Evolutionary conservation across 306 rosid species (phyloP), one percentile per base, ranked within the genome.

Genomic region (Betula pendula): DNA sequence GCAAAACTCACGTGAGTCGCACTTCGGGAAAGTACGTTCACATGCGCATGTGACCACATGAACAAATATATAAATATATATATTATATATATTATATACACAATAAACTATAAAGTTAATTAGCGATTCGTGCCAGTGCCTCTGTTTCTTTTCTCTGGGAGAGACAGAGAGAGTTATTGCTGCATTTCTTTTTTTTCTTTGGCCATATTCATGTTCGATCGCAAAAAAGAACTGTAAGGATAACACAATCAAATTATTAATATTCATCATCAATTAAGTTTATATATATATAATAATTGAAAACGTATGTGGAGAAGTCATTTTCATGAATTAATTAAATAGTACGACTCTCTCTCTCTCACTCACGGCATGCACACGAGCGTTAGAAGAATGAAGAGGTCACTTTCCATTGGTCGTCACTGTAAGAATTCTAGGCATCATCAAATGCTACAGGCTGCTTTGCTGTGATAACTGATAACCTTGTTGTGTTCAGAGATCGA

Each of bases 11-110:
- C 98, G 98, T 94, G 98, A 90, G 88, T 68, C 87, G 85, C 87
- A 81, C 94, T 89, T 86, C 68, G 96, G 94, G 87, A 94, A 90
- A 85, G 98, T 90, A 92, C 97, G 90, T 89, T 94, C 98, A 94
- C 97, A 88, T 94, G 97, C 76, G 75, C 85, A 79, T 83, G 90
- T 83, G 79, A 84, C 78, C 79, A 84, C 79, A 84, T 84, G 86
- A 79, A 90, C 84, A 92, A 85, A 86, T 15, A 75, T 82, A 82
- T 6, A 38, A 38, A 79, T 87, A 58, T n/a, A n/a, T n/a, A n/a
- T n/a, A n/a, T n/a, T n/a, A n/a, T n/a, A n/a, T n/a, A n/a, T n/a
- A n/a, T n/a, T n/a, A n/a, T n/a, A n/a, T n/a, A n/a, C n/a, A n/a
- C n/a, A n/a, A n/a, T n/a, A 80, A 87, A 81, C 81, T 77, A 87